Conservation (phyloP, 176 grass and related monocot genomes). For the Zoysia japonica region DNA sequence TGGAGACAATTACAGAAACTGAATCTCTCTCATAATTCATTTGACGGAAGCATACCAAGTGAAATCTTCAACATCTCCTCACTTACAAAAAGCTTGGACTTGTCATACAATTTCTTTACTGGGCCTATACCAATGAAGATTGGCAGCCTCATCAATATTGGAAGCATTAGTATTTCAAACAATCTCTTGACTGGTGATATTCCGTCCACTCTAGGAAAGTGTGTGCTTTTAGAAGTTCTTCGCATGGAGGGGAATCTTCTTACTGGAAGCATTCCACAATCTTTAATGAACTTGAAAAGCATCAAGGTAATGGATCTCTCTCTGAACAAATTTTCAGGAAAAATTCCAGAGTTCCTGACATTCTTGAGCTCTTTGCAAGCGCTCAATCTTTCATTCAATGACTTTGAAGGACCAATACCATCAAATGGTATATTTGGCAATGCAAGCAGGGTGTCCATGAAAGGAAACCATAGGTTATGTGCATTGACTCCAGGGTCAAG, state of each 20-base stretch:
- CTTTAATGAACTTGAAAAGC: conserved; percentile 42
- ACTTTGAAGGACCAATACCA: conserved; percentile 41
- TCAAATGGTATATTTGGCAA: conserved; percentile 47
- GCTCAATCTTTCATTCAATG: conserved; percentile 48
- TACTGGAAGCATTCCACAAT: conserved; percentile 47
- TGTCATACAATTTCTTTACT: conserved; percentile 39
- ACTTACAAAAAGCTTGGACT: conserved; percentile 13
- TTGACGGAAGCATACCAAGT: conserved; percentile 32
- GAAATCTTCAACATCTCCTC: conserved; percentile 33
- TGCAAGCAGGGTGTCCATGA: conserved; percentile 25
- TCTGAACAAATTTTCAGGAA: conserved; percentile 44
- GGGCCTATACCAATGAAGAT: conserved; percentile 21
- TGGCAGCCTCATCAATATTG: conserved; percentile 32
- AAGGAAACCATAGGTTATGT: conserved; percentile 52
- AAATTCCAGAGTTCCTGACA: conserved; percentile 48
- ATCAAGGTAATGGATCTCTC: conserved; percentile 56
- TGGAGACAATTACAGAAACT: conserved; percentile 29
- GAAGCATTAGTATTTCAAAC: conserved; percentile 17
- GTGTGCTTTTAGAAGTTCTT: conserved; percentile 53
- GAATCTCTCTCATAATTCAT: conserved; percentile 33
- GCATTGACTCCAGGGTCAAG: conserved; percentile 22
- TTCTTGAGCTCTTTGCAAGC: conserved; percentile 4
- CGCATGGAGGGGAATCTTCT: conserved; percentile 50
- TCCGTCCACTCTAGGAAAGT: conserved; percentile 44
- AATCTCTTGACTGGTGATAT: conserved; percentile 41